These are phyloP conservation scores for Buxus sempervirens DNA, from an alignment of 164 flowering plant genomes.

Conservation along the genomic window DNA sequence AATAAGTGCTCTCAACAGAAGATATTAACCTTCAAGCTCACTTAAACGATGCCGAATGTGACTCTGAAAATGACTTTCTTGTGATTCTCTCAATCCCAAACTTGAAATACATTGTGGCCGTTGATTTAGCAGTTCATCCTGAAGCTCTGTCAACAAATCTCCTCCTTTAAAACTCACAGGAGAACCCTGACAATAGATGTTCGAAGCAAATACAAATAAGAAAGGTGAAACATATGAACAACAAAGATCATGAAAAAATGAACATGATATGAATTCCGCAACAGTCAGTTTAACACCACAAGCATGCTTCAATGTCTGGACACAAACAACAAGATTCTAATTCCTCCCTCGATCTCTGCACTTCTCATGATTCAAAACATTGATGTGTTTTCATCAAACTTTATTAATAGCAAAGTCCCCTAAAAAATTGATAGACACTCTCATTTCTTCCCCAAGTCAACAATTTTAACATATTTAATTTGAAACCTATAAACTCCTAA, in stretches of 20 bases:
- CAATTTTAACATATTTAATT: no score
- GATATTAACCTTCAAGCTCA: constrained; percentile 76
- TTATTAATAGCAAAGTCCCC: no score
- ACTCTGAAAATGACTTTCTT: constrained; percentile 52
- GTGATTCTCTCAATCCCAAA: constrained; percentile 37
- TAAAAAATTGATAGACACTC: no score
- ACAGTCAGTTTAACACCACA: background rate
- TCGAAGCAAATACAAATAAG: background rate
- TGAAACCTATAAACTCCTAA: no score
- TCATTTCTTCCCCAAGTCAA: no score
- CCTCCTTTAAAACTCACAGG: constrained; percentile 25
- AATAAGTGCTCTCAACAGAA: constrained; percentile 1
- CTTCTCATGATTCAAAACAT: no score
- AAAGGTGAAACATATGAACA: background rate
- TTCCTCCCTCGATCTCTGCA: no score
- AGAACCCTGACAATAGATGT: constrained; percentile 32
- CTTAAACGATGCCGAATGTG: constrained; percentile 59
- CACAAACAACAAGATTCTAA: background rate
- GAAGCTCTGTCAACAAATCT: constrained; percentile 59
- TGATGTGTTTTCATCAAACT: no score
- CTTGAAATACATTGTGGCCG: constrained; percentile 52
- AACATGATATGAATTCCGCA: no score
- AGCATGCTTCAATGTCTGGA: background rate
- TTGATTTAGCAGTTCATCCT: constrained; percentile 67
- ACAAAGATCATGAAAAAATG: background rate